Conservation (phyloP, 768 basidiomycete genomes). For the Boletus huronensis region DNA sequence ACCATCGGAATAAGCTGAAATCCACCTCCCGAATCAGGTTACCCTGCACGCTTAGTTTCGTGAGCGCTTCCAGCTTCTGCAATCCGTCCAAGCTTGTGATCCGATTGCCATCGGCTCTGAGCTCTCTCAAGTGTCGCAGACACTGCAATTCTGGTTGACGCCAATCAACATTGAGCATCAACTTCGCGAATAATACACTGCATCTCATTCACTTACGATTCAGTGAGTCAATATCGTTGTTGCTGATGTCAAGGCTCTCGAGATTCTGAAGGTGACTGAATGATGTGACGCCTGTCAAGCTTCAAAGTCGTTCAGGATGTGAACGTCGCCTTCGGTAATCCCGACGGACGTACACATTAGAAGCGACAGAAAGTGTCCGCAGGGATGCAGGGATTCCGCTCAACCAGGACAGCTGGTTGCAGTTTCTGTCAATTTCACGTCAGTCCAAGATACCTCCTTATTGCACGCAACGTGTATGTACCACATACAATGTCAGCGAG, state of each 20-base stretch:
- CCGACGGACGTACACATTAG: constrained; percentile 53
- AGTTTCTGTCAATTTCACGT: constrained; percentile 48
- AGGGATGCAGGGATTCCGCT: constrained; percentile 71
- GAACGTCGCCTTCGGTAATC: constrained; percentile 8
- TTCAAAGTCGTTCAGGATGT: constrained; percentile 31
- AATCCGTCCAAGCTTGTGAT: constrained; percentile 74
- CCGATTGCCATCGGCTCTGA: constrained; percentile 85
- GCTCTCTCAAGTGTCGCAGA: constrained; percentile 80
- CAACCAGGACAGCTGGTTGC: constrained; percentile 73
- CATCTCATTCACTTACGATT: constrained; percentile 56
- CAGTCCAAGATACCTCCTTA: constrained; percentile 6
- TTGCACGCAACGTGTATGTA: constrained; percentile 3
- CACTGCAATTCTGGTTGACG: constrained; percentile 68
- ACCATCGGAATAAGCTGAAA: constrained; percentile 67
- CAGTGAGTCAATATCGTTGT: constrained; percentile 86
- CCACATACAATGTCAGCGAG: constrained; percentile 67
- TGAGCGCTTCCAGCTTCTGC: constrained; percentile 72
- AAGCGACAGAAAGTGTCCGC: constrained; percentile 74
- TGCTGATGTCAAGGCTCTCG: constrained; percentile 86
- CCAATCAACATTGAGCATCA: constrained; percentile 6
- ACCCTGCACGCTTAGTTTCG: constrained; percentile 77
- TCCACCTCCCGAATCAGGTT: constrained; percentile 67
- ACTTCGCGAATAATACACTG: not conserved
- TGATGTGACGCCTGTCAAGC: constrained; percentile 82
- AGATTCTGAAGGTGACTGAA: constrained; percentile 84